Evolutionary conservation across 139 green algal genomes (phyloP).

Genomic region (Chlorella sp.): DNA sequence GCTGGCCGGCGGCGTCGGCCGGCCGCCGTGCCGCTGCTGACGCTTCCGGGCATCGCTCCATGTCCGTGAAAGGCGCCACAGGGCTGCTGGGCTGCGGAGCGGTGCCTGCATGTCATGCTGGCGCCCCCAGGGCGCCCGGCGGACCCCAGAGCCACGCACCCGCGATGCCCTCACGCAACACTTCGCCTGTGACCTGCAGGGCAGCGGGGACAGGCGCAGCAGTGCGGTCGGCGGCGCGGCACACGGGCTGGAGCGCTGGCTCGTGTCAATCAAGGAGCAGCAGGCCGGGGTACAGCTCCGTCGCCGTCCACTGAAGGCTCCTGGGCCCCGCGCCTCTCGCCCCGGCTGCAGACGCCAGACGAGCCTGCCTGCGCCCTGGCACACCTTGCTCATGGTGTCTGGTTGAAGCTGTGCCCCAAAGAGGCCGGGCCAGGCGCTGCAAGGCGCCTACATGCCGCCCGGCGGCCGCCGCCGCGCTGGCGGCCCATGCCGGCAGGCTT

Average conservation of each 20-base stretch:
- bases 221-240: too few relatives aligned
- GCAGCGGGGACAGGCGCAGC: too few relatives aligned
- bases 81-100: background rate
- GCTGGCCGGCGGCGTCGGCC: background rate
- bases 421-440: background rate
- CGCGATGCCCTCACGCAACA: slow-evolving; percentile 46
- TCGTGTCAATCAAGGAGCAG: too few relatives aligned
- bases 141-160: slow-evolving; percentile 9
- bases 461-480: too few relatives aligned
- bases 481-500: too few relatives aligned
- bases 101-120: background rate
- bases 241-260: too few relatives aligned
- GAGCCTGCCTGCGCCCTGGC: background rate
- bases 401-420: background rate
- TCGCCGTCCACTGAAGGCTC: too few relatives aligned
- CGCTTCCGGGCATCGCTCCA: background rate
- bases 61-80: background rate
- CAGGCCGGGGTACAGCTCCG: too few relatives aligned
- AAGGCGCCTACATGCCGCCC: background rate
- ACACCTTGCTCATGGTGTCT: background rate
- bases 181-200: slow-evolving; percentile 41
- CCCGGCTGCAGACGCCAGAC: too few relatives aligned
- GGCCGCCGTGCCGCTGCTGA: background rate
- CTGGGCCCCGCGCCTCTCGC: too few relatives aligned
- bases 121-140: too few relatives aligned